These are phyloP conservation scores for Ilex paraguariensis DNA, from an alignment of 305 asterid species.

Conservation along the genomic window DNA sequence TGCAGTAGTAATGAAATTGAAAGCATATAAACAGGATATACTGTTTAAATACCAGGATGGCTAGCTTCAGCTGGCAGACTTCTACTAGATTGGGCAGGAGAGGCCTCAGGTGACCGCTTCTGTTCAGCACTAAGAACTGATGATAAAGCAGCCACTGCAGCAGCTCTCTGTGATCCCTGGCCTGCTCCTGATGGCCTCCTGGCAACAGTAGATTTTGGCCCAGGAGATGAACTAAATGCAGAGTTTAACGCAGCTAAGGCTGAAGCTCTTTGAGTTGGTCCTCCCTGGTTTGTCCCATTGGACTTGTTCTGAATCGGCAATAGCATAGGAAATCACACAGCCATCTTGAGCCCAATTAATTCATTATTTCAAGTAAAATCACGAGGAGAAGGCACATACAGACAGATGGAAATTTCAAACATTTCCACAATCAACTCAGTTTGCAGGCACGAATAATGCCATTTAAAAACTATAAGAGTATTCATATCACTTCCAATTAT, in stretches of 20 bases:
- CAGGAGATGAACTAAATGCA: conserved; percentile 70
- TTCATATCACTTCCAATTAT: too few relatives aligned
- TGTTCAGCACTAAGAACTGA: conserved; percentile 81
- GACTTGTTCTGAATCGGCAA: conserved; percentile 50
- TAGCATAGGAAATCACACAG: conserved; percentile 1
- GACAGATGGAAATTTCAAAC: too few relatives aligned
- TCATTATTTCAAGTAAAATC: too few relatives aligned
- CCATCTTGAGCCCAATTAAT: conserved; percentile 1
- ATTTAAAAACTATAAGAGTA: too few relatives aligned
- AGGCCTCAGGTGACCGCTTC: conserved; percentile 48
- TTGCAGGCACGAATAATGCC: too few relatives aligned
- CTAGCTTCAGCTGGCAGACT: conserved; percentile 56
- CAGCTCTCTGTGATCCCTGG: conserved; percentile 81
- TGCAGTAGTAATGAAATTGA: not conserved
- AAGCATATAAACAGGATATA: conserved; percentile 2
- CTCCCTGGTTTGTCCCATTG: conserved; percentile 48
- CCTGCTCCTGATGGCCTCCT: conserved; percentile 32
- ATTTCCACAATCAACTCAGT: too few relatives aligned
- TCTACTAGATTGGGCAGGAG: conserved; percentile 70
- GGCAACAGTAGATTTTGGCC: conserved; percentile 44
- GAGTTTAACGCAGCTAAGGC: conserved; percentile 95
- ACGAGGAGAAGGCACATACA: too few relatives aligned
- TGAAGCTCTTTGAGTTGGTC: conserved; percentile 95
- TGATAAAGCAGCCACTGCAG: conserved; percentile 96
- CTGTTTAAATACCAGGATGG: conserved; percentile 48